Evolutionary conservation across 1,284 basidiomycete species (phyloP).

Genomic region (Ganoderma lucidum): DNA sequence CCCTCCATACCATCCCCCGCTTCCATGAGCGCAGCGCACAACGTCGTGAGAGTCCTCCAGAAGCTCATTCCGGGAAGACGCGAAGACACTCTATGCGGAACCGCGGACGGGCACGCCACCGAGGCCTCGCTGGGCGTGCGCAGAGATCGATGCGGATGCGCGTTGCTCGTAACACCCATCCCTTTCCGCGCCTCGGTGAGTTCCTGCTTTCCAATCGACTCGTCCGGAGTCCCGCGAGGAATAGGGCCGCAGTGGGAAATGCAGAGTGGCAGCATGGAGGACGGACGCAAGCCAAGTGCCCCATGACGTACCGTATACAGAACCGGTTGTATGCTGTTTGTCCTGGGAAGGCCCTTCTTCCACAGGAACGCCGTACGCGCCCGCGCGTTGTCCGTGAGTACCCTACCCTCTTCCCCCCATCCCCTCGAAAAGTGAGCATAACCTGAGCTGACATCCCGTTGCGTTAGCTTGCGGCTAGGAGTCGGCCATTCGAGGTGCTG

Average conservation of each 20-base stretch:
- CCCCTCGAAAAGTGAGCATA: slow-evolving; percentile 25
- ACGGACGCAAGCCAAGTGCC: background rate
- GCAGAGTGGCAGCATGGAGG: slow-evolving; percentile 1
- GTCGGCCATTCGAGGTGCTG: background rate
- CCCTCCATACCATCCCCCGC: background rate
- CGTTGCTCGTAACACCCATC: background rate
- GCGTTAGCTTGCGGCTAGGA: background rate
- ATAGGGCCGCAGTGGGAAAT: slow-evolving; percentile 2
- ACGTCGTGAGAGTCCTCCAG: slow-evolving; percentile 5
- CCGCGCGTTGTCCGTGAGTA: background rate
- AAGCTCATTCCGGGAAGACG: slow-evolving; percentile 1
- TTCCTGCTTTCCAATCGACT: background rate
- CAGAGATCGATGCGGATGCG: background rate
- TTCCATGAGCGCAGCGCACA: slow-evolving; percentile 1
- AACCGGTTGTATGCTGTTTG: background rate
- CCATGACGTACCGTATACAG: slow-evolving; percentile 2
- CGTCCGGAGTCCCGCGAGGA: background rate
- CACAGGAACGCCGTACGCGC: background rate
- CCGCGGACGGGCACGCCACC: background rate
- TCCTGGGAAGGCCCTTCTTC: slow-evolving; percentile 1
- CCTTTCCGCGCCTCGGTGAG: slow-evolving; percentile 4
- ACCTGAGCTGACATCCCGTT: background rate
- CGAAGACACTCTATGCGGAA: background rate
- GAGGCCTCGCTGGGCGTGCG: background rate
- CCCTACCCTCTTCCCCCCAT: slow-evolving; percentile 10